A percentile compares a stretch with the other conserved stretches of the same genome.
Conservation (phyloP, 1,284 basidiomycete species). For the Tilletiopsis washingtonensis region DNA sequence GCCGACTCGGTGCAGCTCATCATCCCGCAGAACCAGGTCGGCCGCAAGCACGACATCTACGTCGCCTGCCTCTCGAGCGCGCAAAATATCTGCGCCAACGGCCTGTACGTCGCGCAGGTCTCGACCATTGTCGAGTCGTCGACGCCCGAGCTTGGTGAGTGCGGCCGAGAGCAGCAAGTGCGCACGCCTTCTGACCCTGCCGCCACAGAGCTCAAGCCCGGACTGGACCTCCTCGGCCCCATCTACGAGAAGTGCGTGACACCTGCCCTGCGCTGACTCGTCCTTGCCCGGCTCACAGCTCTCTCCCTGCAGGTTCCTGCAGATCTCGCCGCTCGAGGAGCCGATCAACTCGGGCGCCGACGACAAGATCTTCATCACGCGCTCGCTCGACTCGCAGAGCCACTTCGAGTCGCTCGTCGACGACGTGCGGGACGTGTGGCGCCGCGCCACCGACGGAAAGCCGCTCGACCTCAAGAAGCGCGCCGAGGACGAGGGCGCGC, state of each 20-base stretch:
- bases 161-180: no score
- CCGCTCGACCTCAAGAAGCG: constrained; percentile 44
- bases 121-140: constrained; percentile 96
- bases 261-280: neutral
- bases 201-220: constrained; percentile 89
- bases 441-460: constrained; percentile 39
- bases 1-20: constrained; percentile 86
- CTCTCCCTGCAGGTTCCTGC: constrained; percentile 59
- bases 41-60: constrained; percentile 94
- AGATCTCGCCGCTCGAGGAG: constrained; percentile 77
- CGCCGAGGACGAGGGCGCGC: constrained; percentile 39
- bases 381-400: constrained; percentile 94
- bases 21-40: constrained; percentile 97
- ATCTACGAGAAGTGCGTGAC: constrained; percentile 82
- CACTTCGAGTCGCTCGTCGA: constrained; percentile 82
- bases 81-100: constrained; percentile 93
- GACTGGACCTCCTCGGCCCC: constrained; percentile 81
- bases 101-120: constrained; percentile 91
- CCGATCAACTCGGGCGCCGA: constrained; percentile 71
- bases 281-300: constrained; percentile 2
- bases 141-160: constrained; percentile 77
- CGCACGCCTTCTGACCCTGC: no score
- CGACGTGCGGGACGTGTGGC: constrained; percentile 45
- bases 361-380: constrained; percentile 92
- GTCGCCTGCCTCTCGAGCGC: constrained; percentile 93